Conservation (phyloP, 176 grass and related monocot species). For the Musa acuminata region DNA sequence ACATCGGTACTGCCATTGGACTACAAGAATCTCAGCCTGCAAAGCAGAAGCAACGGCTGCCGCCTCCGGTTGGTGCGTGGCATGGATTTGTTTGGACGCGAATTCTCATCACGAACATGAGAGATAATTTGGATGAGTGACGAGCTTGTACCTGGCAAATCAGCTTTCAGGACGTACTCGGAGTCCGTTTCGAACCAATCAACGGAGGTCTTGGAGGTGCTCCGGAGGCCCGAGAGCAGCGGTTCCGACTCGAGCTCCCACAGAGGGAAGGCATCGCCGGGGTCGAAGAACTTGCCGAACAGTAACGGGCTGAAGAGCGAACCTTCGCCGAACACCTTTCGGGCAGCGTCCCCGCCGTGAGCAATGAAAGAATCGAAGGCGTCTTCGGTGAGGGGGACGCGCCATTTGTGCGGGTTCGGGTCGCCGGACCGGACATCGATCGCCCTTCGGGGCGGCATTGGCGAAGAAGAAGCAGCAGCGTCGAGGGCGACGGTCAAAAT, state of each 20-base stretch:
- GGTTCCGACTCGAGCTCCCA: slow-evolving; percentile 79
- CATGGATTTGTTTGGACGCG: too few species aligned
- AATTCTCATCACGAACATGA: too few species aligned
- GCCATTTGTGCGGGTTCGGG: slow-evolving; percentile 41
- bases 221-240: slow-evolving; percentile 46
- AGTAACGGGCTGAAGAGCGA: slow-evolving; percentile 73
- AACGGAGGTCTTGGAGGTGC: slow-evolving; percentile 33
- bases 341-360: slow-evolving; percentile 32
- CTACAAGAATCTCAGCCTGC: too few species aligned
- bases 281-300: slow-evolving; percentile 91
- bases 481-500: not conserved
- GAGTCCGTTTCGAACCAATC: slow-evolving; percentile 55
- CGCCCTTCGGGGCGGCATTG: slow-evolving; percentile 59
- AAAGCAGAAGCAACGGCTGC: too few species aligned
- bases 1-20: too few species aligned
- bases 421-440: slow-evolving; percentile 42
- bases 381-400: slow-evolving; percentile 62
- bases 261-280: slow-evolving; percentile 68
- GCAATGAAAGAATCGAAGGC: slow-evolving; percentile 41
- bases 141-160: slow-evolving; percentile 39
- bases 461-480: not conserved
- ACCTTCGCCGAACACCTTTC: slow-evolving; percentile 58
- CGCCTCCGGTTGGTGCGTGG: too few species aligned
- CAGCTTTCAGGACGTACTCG: slow-evolving; percentile 55
- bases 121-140: too few species aligned